Conservation (phyloP, 768 basidiomycete species). For the Floccularia luteovirens region DNA sequence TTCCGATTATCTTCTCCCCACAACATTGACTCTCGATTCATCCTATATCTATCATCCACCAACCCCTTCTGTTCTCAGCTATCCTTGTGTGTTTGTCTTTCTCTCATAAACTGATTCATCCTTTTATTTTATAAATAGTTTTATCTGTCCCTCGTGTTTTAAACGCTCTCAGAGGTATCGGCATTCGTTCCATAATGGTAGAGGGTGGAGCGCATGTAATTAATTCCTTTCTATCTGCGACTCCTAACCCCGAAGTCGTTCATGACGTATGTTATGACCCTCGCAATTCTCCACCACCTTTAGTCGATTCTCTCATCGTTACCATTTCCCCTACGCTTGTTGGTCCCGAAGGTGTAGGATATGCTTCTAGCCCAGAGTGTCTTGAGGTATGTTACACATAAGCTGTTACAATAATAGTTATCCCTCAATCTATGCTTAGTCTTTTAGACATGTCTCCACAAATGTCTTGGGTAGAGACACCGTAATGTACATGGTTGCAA, state of each 20-base stretch:
- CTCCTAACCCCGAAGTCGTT: constrained; percentile 4
- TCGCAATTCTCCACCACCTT: constrained; percentile 10
- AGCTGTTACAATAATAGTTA: no score
- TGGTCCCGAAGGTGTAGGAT: constrained; percentile 63
- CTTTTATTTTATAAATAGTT: not conserved
- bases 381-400: no score
- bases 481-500: constrained; percentile 17
- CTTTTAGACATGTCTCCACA: constrained; percentile 20
- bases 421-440: no score
- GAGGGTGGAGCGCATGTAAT: constrained; percentile 91
- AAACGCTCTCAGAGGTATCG: no score
- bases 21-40: not conserved
- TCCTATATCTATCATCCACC: not conserved
- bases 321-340: constrained; percentile 86
- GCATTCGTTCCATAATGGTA: constrained; percentile 80
- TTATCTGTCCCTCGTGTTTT: constrained; percentile 36
- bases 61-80: not conserved
- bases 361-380: constrained; percentile 20
- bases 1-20: not conserved
- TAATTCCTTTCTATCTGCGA: constrained; percentile 47
- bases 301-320: constrained; percentile 71
- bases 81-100: not conserved
- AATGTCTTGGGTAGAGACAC: constrained; percentile 27
- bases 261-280: no score
- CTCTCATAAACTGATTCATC: not conserved